Percentiles rank a stretch among this genome's conserved stretches.
phyloP scores from a whole-genome alignment of 495 filamentous ascomycete genomes.

The Xylaria acuta region DNA sequence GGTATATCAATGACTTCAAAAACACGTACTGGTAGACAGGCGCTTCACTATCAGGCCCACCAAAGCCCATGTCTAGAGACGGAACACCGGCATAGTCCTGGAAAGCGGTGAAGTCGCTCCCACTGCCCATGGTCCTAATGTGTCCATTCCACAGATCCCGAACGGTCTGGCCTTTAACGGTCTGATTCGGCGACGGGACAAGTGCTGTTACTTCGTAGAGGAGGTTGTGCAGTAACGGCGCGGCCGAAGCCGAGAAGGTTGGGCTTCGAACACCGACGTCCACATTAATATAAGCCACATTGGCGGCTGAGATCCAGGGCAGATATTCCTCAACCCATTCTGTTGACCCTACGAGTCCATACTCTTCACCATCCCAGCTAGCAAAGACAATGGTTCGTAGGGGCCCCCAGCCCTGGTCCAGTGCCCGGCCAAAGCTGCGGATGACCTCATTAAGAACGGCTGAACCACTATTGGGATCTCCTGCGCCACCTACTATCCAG shows the following conservation, averaged over 20 bases:
- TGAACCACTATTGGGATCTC: conserved; percentile 88
- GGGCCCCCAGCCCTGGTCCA: conserved; percentile 85
- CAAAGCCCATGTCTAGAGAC: conserved; percentile 84
- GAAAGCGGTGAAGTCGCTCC: conserved; percentile 90
- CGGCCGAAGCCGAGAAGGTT: conserved; percentile 71
- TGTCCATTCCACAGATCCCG: conserved; percentile 74
- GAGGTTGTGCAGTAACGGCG: conserved; percentile 79
- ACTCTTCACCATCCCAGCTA: conserved; percentile 95
- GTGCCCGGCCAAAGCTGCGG: conserved; percentile 78
- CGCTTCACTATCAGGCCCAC: conserved; percentile 48
- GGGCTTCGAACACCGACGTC: conserved; percentile 79
- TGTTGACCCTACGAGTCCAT: conserved; percentile 89
- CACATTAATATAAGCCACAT: conserved; percentile 90
- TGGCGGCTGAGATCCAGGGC: conserved; percentile 78
- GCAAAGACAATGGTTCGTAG: conserved; percentile 91
- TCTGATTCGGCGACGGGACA: conserved; percentile 84
- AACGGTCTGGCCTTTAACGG: conserved; percentile 76
- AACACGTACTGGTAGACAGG: conserved; percentile 69
- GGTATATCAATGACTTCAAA: not conserved
- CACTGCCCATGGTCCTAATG: conserved; percentile 74
- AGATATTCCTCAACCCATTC: conserved; percentile 96
- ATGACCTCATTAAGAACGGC: conserved; percentile 88
- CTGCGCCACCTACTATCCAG: conserved; percentile 88
- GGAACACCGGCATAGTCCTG: conserved; percentile 90
- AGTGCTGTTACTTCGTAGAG: conserved; percentile 72